phyloP scores from a whole-genome alignment of 2,329 filamentous ascomycete species.

The Curvularia lunata region DNA sequence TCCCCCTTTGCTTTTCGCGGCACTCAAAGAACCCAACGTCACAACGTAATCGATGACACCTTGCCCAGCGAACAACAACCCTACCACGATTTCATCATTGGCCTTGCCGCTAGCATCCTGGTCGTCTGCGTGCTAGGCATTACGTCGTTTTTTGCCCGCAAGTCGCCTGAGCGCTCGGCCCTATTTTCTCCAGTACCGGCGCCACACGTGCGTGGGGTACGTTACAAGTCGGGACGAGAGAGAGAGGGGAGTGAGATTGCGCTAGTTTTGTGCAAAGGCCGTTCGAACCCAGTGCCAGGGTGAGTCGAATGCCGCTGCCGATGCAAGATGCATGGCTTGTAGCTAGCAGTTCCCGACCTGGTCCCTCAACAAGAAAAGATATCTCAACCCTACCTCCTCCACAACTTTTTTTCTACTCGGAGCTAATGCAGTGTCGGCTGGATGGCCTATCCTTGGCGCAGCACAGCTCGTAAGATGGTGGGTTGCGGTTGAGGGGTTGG shows the following conservation, averaged over 20 bases:
- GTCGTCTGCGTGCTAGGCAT: too few species aligned
- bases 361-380: not conserved
- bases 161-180: not conserved
- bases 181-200: not conserved
- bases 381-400: not conserved
- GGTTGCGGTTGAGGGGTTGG: too few species aligned
- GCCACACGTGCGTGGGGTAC: conserved; percentile 3
- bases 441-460: not conserved
- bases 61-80: not conserved
- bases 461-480: not conserved
- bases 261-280: not conserved
- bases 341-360: too few species aligned
- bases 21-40: not conserved
- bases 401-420: not conserved
- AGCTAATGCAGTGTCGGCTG: not conserved
- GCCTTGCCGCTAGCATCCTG: not conserved
- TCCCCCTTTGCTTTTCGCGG: not conserved
- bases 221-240: conserved; percentile 1
- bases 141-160: not conserved
- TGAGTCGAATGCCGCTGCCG: too few species aligned
- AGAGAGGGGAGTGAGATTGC: not conserved
- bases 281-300: not conserved
- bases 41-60: not conserved
- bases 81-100: not conserved
- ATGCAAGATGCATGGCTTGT: too few species aligned